Conservation (phyloP, 352 stramenopile species). For the Globisporangium nodosum region DNA sequence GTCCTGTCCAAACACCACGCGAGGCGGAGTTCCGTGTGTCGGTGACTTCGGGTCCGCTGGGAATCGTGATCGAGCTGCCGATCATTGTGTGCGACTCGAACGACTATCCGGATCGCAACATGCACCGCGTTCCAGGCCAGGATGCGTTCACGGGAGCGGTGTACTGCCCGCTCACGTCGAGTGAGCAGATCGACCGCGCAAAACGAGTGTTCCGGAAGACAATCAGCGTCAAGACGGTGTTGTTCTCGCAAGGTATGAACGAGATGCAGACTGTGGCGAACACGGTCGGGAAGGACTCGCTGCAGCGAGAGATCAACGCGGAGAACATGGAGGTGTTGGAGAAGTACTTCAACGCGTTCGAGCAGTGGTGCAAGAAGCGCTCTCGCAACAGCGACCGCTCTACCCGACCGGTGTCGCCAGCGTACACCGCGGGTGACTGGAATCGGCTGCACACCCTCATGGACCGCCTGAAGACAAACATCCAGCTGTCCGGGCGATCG, state of each 20-base stretch:
- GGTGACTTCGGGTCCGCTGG: slow-evolving; percentile 50
- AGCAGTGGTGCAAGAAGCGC: slow-evolving; percentile 28
- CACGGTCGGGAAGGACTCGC: slow-evolving; percentile 60
- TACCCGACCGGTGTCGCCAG: neutral
- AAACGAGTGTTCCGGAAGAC: slow-evolving; percentile 53
- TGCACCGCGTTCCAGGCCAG: slow-evolving; percentile 75
- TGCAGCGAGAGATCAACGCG: slow-evolving; percentile 82
- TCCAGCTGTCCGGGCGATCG: slow-evolving; percentile 42
- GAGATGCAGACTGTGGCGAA: slow-evolving; percentile 93
- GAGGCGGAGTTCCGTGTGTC: slow-evolving; percentile 67
- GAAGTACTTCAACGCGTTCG: slow-evolving; percentile 39
- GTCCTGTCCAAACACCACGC: slow-evolving; percentile 54
- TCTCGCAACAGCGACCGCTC: slow-evolving; percentile 5
- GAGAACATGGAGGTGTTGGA: slow-evolving; percentile 66
- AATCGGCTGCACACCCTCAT: slow-evolving; percentile 27
- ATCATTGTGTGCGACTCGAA: slow-evolving; percentile 49
- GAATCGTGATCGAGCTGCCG: slow-evolving; percentile 68
- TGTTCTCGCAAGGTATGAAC: slow-evolving; percentile 91
- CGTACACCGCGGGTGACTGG: slow-evolving; percentile 27
- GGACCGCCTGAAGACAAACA: slow-evolving; percentile 30
- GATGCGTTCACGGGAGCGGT: slow-evolving; percentile 69
- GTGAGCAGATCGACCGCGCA: slow-evolving; percentile 40
- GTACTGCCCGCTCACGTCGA: slow-evolving; percentile 43
- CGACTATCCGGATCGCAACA: slow-evolving; percentile 39
- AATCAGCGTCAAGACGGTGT: slow-evolving; percentile 65